These are phyloP conservation scores for Skeletonema tropicum DNA, from an alignment of 108 stramenopile species.

Conservation along the genomic window DNA sequence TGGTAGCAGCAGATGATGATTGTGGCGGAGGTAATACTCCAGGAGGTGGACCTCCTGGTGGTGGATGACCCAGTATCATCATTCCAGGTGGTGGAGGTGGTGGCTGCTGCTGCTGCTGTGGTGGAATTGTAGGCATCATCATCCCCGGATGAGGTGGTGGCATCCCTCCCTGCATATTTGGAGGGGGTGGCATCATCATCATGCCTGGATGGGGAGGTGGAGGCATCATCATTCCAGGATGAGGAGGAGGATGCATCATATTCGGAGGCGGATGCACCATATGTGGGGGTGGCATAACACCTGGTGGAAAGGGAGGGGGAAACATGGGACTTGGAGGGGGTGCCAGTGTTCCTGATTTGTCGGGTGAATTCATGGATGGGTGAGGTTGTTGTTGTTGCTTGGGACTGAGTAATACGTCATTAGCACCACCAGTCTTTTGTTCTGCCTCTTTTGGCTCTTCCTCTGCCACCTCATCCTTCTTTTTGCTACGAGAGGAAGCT, in stretches of 20 bases:
- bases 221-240: slow-evolving; percentile 10
- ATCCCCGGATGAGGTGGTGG: slow-evolving; percentile 19
- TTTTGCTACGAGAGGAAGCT: slow-evolving; percentile 6
- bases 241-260: slow-evolving; percentile 19
- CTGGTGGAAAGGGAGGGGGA: slow-evolving; percentile 23
- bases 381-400: slow-evolving; percentile 3
- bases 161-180: slow-evolving; percentile 23
- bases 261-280: slow-evolving; percentile 9
- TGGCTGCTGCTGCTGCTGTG: slow-evolving; percentile 10
- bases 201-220: not conserved
- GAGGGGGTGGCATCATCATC: slow-evolving; percentile 39
- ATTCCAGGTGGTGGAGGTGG: not conserved
- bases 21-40: not conserved
- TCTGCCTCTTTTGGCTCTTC: not conserved
- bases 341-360: slow-evolving; percentile 27
- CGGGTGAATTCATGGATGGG: not conserved
- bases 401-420: slow-evolving; percentile 5
- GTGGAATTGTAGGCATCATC: slow-evolving; percentile 30
- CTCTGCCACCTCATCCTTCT: no score
- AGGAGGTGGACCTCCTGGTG: slow-evolving; percentile 3
- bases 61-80: not conserved
- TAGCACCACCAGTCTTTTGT: no score
- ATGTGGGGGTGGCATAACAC: slow-evolving; percentile 4
- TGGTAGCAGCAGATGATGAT: not conserved
- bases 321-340: slow-evolving; percentile 44